Base-by-base conservation (phyloP, 768 basidiomycete genomes). In the Termitomyces sp. region DNA sequence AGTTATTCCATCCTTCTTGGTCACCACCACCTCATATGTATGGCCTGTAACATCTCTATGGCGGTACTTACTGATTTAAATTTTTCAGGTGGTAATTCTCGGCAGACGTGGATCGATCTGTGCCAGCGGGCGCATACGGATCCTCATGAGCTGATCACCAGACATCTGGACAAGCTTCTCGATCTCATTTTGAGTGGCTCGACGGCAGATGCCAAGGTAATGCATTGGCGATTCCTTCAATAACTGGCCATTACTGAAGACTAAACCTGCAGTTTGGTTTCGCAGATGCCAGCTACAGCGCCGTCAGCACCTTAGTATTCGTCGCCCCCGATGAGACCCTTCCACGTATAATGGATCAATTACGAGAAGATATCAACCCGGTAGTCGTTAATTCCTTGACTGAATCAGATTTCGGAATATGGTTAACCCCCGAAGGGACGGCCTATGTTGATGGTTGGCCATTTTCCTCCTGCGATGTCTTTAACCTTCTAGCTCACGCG, bases 381-480 rank as follows among this genome's bases (percentile, higher is more conserved):
- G 61, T 67, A 0, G 66, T 72, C n/a, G 72, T 95, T 50, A 78
- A 81, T 19, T 71, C 81, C 15, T 69, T 98, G 55, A 86, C 86
- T 0, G 78, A 86, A 12, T 75, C 79, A 8, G 94, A 97, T 45
- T 67, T 93, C 17, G 90, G 84, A 5, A 86, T 97, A 14, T 98
- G 91, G 93, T 74, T 75, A 3, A 94, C 94, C 1, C 89, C 91
- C 0, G 85, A 87, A 51, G 96, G 88, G n/a, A 85, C 79, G 7
- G 75, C 84, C 0, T 98, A 79, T 58, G 78, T 91, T 40, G 91
- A 97, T 69, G 91, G 93, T 91, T 55, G 60, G 74, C 56, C 35
- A 9, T 31, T 45, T 35, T 49, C 11, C 40, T 31, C 23, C 30
- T 26, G 10, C 11, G 5, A 42, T 58, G 53, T 50, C 23, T 57